phyloP scores from a whole-genome alignment of 257 asterid species.

The Ophiorrhiza pumila region DNA sequence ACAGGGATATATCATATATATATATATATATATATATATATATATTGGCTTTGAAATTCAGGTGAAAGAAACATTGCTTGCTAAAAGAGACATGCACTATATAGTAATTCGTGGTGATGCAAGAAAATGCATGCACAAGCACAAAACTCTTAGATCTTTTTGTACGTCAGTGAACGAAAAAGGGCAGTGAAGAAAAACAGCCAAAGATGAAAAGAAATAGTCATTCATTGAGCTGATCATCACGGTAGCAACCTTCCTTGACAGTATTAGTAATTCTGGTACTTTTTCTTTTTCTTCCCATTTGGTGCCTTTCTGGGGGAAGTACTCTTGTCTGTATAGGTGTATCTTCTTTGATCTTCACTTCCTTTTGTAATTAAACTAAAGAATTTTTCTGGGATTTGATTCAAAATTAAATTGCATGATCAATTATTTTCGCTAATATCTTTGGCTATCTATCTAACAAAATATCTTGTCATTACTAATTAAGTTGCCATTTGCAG shows the following conservation, averaged over 20 bases:
- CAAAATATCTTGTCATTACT: not conserved
- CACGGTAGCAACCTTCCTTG: no score
- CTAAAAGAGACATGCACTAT: not conserved
- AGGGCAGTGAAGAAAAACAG: slow-evolving; percentile 1
- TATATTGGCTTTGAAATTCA: no score
- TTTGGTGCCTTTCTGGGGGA: not conserved
- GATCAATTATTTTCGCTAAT: not conserved
- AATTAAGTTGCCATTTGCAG: not conserved
- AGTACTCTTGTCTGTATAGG: no score
- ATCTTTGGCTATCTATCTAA: not conserved
- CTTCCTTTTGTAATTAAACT: not conserved
- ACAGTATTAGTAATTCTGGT: no score
- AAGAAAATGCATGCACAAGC: not conserved
- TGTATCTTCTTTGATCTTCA: not conserved
- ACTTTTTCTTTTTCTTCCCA: no score
- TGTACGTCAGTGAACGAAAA: not conserved
- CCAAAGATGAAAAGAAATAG: not conserved
- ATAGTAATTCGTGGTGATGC: no score
- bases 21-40: no score
- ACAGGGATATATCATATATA: no score
- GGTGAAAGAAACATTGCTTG: not conserved
- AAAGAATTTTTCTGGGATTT: not conserved
- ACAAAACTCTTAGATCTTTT: not conserved
- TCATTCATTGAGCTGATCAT: no score
- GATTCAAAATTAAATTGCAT: no score